Evolutionary conservation across 1,139 yeast species (phyloP).

Genomic region (Candida sojae): DNA sequence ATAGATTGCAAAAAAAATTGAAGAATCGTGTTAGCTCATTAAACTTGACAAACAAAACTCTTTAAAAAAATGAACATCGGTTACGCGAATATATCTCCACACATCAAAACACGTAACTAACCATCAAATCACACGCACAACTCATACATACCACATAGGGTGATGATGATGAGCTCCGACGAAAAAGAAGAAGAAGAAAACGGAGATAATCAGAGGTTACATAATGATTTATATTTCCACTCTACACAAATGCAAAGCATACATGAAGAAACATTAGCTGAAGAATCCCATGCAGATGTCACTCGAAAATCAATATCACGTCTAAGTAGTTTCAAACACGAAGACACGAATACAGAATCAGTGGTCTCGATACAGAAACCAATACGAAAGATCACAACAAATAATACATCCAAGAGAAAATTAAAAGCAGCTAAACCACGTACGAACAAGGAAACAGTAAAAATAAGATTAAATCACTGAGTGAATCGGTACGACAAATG

Average conservation of each 20-base stretch:
- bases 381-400: conserved; percentile 11
- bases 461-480: background rate
- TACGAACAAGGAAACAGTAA: too few relatives aligned
- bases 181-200: background rate
- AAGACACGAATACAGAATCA: background rate
- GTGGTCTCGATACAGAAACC: conserved; percentile 6
- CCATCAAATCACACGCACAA: background rate
- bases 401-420: conserved; percentile 4
- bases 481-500: background rate
- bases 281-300: conserved; percentile 16
- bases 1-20: background rate
- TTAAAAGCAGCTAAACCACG: background rate
- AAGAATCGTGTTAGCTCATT: background rate
- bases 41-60: background rate
- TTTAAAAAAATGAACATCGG: background rate
- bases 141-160: background rate
- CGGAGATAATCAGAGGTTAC: too few relatives aligned
- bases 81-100: background rate
- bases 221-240: conserved; percentile 15
- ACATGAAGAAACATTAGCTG: conserved; percentile 29
- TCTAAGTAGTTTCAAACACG: conserved; percentile 19
- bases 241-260: conserved; percentile 41
- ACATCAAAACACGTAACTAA: background rate
- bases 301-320: conserved; percentile 15
- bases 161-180: background rate